Conservation (phyloP, 345 rosid species). For the Melaleuca quinquenervia region DNA sequence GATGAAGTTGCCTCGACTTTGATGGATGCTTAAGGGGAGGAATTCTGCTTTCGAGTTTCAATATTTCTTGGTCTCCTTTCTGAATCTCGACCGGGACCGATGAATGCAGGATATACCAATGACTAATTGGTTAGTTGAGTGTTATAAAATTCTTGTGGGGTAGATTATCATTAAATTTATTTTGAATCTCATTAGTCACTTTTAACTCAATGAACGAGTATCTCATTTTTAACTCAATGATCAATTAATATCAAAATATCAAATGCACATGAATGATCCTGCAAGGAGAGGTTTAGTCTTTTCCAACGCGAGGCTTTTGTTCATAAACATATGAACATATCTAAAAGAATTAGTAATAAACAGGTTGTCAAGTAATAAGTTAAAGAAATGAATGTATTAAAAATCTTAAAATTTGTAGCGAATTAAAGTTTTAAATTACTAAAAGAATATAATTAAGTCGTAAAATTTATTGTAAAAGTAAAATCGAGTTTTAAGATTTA, state of each 20-base stretch:
- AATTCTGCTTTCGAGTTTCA: background rate
- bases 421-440: no score
- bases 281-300: background rate
- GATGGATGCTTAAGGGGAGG: background rate
- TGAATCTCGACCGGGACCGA: background rate
- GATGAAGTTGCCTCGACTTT: background rate
- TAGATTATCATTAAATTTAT: background rate
- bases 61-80: background rate
- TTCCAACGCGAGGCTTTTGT: background rate
- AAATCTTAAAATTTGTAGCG: no score
- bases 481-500: no score
- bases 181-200: background rate
- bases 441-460: no score
- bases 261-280: background rate
- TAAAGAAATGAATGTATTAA: no score
- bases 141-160: no score
- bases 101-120: background rate
- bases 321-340: background rate
- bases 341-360: background rate
- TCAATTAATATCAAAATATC: background rate
- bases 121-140: no score
- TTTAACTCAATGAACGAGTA: background rate
- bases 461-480: no score
- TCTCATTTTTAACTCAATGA: background rate
- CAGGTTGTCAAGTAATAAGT: no score